A percentile compares a stretch with the other conserved stretches of the same genome.
Conservation (phyloP, 441 rosid species). For the Aleurites moluccanus region DNA sequence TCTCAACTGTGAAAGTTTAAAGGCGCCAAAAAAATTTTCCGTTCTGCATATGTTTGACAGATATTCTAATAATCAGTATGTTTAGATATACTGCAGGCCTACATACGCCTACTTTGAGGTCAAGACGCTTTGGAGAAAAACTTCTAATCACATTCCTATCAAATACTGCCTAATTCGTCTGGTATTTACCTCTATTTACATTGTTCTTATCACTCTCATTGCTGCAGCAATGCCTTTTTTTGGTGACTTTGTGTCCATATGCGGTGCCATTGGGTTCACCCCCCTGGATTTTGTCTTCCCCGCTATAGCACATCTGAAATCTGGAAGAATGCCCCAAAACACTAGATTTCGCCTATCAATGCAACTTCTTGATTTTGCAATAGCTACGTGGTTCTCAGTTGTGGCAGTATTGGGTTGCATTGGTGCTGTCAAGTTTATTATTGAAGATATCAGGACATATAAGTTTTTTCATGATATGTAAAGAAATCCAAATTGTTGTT, state of each 20-base stretch:
- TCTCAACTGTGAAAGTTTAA: not conserved
- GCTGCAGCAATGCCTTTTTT: constrained; percentile 55
- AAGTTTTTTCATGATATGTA: constrained; percentile 49
- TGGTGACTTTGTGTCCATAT: constrained; percentile 52
- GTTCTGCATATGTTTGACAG: not conserved
- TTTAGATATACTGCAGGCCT: constrained; percentile 59
- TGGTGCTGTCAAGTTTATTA: constrained; percentile 48
- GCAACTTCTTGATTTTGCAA: constrained; percentile 34
- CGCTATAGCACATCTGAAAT: constrained; percentile 44
- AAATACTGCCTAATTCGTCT: constrained; percentile 32
- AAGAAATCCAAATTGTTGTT: not conserved
- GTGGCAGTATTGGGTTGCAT: constrained; percentile 51
- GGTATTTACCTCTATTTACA: constrained; percentile 37
- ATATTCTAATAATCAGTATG: not conserved
- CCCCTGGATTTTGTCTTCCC: constrained; percentile 61
- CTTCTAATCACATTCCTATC: not conserved
- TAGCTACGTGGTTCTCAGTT: constrained; percentile 46
- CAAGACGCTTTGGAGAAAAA: constrained; percentile 14
- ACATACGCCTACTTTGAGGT: constrained; percentile 48
- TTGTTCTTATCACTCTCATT: constrained; percentile 33
- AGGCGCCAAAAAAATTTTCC: not conserved
- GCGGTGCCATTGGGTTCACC: constrained; percentile 56
- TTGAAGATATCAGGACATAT: constrained; percentile 41
- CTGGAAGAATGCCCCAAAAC: constrained; percentile 41
- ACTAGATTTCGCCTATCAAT: constrained; percentile 18